Conservation (phyloP, 371 early-diverging fungal species). For the Syncephalastrum racemosum region DNA sequence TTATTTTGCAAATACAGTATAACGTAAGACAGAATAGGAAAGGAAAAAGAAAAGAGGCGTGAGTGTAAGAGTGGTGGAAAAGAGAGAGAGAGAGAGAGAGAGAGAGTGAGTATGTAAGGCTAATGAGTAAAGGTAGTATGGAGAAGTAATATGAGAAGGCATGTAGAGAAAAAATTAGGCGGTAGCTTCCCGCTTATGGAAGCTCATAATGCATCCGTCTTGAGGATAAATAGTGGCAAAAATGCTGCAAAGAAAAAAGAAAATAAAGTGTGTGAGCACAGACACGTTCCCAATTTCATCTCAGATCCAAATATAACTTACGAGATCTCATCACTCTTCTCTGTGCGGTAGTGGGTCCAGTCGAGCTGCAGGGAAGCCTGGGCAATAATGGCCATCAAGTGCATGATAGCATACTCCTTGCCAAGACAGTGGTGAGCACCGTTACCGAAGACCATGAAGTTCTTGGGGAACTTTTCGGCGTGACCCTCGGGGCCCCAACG, state of each 20-base stretch:
- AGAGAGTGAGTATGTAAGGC: no score
- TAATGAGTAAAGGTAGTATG: no score
- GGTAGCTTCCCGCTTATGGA: slow-evolving; percentile 32
- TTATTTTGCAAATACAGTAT: no score
- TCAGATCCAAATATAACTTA: slow-evolving; percentile 12
- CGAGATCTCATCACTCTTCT: slow-evolving; percentile 51
- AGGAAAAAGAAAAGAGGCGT: no score
- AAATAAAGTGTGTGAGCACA: no score
- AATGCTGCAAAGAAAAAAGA: slow-evolving; percentile 20
- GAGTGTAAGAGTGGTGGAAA: no score
- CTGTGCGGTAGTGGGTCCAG: slow-evolving; percentile 39
- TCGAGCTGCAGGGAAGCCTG: slow-evolving; percentile 40
- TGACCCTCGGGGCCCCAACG: slow-evolving; percentile 41
- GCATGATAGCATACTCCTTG: slow-evolving; percentile 44
- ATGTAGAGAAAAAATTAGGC: slow-evolving; percentile 7
- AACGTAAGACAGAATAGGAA: no score
- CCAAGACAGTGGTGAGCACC: slow-evolving; percentile 47
- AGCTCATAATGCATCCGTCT: slow-evolving; percentile 54
- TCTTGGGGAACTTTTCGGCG: slow-evolving; percentile 39
- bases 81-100: no score
- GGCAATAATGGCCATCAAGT: slow-evolving; percentile 39
- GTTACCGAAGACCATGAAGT: slow-evolving; percentile 47
- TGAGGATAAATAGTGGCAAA: slow-evolving; percentile 57
- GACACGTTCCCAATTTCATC: no score
- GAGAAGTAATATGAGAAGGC: slow-evolving; percentile 1